These are phyloP conservation scores for Colletotrichum sp. DNA, from an alignment of 2,329 filamentous ascomycete species.

Conservation along the genomic window DNA sequence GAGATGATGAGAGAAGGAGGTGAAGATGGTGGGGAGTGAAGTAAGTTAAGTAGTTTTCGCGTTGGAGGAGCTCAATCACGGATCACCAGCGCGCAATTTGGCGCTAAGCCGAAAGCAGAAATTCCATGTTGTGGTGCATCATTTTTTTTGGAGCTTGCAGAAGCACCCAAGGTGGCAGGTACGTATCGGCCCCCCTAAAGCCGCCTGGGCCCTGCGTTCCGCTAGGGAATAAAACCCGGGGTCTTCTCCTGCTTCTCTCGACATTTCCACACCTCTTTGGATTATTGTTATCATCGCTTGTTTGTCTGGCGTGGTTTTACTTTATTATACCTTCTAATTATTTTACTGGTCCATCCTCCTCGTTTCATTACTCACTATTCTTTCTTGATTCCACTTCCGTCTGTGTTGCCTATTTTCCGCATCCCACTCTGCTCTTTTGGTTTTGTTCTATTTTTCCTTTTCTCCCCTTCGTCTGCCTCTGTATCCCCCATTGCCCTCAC, in stretches of 20 bases:
- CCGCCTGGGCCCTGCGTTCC: background rate
- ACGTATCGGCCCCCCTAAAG: background rate
- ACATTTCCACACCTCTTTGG: background rate
- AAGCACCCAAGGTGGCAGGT: background rate
- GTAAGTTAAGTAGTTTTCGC: constrained; percentile 63
- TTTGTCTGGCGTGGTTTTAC: background rate
- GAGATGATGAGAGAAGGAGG: constrained; percentile 34
- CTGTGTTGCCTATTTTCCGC: background rate
- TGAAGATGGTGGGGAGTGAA: constrained; percentile 48
- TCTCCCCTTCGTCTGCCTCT: background rate
- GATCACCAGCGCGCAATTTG: constrained; percentile 48
- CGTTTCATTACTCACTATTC: background rate
- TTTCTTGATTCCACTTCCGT: background rate
- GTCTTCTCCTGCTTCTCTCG: background rate
- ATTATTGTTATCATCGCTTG: background rate
- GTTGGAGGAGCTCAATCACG: constrained; percentile 47
- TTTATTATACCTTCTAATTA: background rate
- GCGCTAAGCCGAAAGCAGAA: constrained; percentile 31
- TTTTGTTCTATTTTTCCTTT: too few relatives aligned
- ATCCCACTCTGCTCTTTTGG: background rate
- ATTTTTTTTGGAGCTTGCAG: constrained; percentile 5
- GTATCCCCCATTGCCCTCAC: background rate
- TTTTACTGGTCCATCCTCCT: background rate
- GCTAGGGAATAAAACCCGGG: background rate
- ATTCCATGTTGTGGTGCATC: constrained; percentile 17